Percentiles rank a stretch among this genome's conserved stretches.
phyloP scores from a whole-genome alignment of 2,329 filamentous ascomycete genomes.

The Penicillium glabrum region DNA sequence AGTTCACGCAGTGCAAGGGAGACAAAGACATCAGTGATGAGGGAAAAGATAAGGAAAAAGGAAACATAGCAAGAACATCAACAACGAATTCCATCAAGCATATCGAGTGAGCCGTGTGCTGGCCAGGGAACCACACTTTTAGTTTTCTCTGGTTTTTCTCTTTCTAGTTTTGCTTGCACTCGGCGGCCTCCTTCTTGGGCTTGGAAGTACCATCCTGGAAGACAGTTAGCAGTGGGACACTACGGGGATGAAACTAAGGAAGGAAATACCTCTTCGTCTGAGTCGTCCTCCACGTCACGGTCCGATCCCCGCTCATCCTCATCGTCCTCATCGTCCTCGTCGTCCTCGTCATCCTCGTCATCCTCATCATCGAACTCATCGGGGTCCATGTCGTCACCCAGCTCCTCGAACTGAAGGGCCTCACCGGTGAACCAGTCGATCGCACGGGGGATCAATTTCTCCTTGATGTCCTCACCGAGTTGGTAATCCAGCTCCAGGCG shows the following conservation, averaged over 20 bases:
- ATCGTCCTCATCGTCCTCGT: slow-evolving; percentile 86
- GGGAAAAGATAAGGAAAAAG: slow-evolving; percentile 11
- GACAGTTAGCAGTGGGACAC: not conserved
- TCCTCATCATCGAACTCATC: slow-evolving; percentile 87
- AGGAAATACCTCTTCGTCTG: slow-evolving; percentile 50
- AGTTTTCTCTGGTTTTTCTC: slow-evolving; percentile 6
- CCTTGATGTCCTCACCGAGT: slow-evolving; percentile 98
- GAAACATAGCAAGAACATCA: slow-evolving; percentile 29
- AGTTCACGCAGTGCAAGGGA: slow-evolving; percentile 18
- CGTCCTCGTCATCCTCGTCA: slow-evolving; percentile 88
- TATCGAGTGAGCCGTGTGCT: slow-evolving; percentile 26
- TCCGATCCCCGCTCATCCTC: slow-evolving; percentile 70
- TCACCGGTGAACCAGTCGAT: slow-evolving; percentile 99
- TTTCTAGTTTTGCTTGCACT: slow-evolving; percentile 89
- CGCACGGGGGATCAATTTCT: slow-evolving; percentile 97
- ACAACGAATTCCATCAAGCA: slow-evolving; percentile 37
- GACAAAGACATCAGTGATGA: slow-evolving; percentile 15
- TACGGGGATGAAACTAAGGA: not conserved
- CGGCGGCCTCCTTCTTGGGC: slow-evolving; percentile 89
- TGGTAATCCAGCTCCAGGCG: slow-evolving; percentile 95
- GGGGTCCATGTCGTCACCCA: slow-evolving; percentile 80
- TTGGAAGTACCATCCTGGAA: slow-evolving; percentile 80
- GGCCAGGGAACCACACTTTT: slow-evolving; percentile 9
- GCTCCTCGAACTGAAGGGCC: slow-evolving; percentile 92
- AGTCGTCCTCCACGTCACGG: slow-evolving; percentile 62